Evolutionary conservation across 495 filamentous ascomycete genomes (phyloP).

Genomic region (Oleoguttula mirabilis): DNA sequence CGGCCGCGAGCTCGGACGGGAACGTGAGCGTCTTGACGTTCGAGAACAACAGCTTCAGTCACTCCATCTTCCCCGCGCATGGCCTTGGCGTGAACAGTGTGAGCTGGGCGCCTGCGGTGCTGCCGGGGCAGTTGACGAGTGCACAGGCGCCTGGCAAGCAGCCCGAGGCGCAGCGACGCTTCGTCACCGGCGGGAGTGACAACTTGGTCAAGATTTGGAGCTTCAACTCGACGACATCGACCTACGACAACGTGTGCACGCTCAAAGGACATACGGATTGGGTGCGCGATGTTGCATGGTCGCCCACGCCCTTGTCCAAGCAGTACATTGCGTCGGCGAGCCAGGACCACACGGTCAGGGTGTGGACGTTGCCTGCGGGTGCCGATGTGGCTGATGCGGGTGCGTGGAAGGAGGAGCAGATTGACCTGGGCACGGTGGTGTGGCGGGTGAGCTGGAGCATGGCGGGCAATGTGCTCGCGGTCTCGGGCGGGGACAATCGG

Average conservation of each 20-base stretch:
- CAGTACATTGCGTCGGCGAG: slow-evolving; percentile 86
- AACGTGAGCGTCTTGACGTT: slow-evolving; percentile 89
- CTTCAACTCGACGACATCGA: slow-evolving; percentile 39
- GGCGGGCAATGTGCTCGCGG: slow-evolving; percentile 92
- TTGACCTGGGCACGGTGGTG: slow-evolving; percentile 76
- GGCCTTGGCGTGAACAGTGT: slow-evolving; percentile 88
- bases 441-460: slow-evolving; percentile 98
- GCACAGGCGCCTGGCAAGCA: slow-evolving; percentile 48
- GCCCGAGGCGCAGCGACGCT: slow-evolving; percentile 50
- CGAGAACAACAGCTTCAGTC: slow-evolving; percentile 77
- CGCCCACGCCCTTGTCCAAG: slow-evolving; percentile 83
- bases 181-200: slow-evolving; percentile 90
- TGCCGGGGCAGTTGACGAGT: slow-evolving; percentile 67
- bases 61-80: slow-evolving; percentile 83
- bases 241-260: slow-evolving; percentile 41
- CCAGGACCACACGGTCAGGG: slow-evolving; percentile 94
- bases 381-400: slow-evolving; percentile 15
- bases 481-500: slow-evolving; percentile 90
- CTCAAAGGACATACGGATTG: slow-evolving; percentile 80
- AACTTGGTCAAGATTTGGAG: slow-evolving; percentile 88
- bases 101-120: slow-evolving; percentile 68
- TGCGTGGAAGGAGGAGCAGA: slow-evolving; percentile 64
- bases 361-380: slow-evolving; percentile 67
- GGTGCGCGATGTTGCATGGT: slow-evolving; percentile 97
- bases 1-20: slow-evolving; percentile 86